Conservation (phyloP, 805 yeast species). For the Kodamaea laetipori region DNA sequence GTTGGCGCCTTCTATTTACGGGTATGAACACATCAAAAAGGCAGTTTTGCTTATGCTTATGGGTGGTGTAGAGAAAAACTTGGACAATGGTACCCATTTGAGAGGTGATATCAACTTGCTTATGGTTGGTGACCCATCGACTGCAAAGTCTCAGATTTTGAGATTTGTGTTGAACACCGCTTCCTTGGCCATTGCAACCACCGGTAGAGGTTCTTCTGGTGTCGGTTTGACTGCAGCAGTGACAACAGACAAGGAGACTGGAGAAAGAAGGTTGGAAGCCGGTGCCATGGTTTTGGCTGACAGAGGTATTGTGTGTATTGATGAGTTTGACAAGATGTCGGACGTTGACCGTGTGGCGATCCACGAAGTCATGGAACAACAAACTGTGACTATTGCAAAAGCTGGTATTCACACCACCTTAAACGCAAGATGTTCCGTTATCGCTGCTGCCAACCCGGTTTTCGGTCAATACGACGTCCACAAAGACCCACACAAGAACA, state of each 20-base stretch:
- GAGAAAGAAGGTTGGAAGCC: conserved; percentile 94
- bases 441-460: conserved; percentile 98
- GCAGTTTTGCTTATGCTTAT: conserved; percentile 88
- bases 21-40: conserved; percentile 86
- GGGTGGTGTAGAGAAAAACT: conserved; percentile 93
- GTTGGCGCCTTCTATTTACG: conserved; percentile 94
- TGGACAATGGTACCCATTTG: conserved; percentile 92
- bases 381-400: conserved; percentile 95
- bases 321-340: conserved; percentile 98
- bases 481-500: conserved; percentile 94
- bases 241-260: conserved; percentile 93
- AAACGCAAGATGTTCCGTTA: conserved; percentile 94
- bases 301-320: conserved; percentile 96
- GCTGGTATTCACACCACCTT: conserved; percentile 97
- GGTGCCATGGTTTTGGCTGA: conserved; percentile 99
- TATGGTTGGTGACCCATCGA: conserved; percentile 98
- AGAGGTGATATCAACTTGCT: conserved; percentile 96
- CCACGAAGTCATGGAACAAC: conserved; percentile 99
- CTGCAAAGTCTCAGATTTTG: conserved; percentile 95
- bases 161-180: conserved; percentile 96
- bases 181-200: conserved; percentile 92
- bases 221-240: conserved; percentile 99
- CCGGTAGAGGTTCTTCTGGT: conserved; percentile 99
- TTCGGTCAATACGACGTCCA: conserved; percentile 96
- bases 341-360: conserved; percentile 97